These are phyloP conservation scores for Magnusiomyces paraingens DNA, from an alignment of 1,139 yeast genomes.

Conservation along the genomic window DNA sequence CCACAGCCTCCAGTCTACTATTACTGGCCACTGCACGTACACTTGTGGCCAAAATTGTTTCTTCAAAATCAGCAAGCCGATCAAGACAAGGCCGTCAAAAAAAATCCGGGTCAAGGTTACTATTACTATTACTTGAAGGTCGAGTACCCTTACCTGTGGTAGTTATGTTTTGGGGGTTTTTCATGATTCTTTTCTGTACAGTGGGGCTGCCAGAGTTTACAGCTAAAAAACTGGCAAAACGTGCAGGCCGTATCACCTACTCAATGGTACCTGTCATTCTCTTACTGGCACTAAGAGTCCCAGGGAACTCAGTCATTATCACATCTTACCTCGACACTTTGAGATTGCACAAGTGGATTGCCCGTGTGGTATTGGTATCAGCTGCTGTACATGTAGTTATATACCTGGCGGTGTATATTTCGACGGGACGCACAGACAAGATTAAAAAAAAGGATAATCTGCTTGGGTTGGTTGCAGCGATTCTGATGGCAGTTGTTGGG, in stretches of 20 bases:
- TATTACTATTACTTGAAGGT: no score
- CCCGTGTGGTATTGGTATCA: slow-evolving; percentile 52
- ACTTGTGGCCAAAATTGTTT: background rate
- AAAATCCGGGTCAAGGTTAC: no score
- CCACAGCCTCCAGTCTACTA: slow-evolving; percentile 29
- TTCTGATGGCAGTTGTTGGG: slow-evolving; percentile 40
- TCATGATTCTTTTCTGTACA: slow-evolving; percentile 26
- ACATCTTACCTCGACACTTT: slow-evolving; percentile 49
- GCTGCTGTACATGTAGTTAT: slow-evolving; percentile 53
- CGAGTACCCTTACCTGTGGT: slow-evolving; percentile 33
- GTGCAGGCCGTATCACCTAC: slow-evolving; percentile 51
- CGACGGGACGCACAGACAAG: slow-evolving; percentile 37
- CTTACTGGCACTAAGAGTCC: slow-evolving; percentile 42
- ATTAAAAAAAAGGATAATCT: slow-evolving; percentile 45
- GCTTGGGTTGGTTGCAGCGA: slow-evolving; percentile 53
- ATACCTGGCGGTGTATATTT: slow-evolving; percentile 45
- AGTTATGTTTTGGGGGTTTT: slow-evolving; percentile 34
- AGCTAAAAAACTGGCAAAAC: slow-evolving; percentile 25
- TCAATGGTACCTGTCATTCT: slow-evolving; percentile 60
- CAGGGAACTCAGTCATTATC: slow-evolving; percentile 52
- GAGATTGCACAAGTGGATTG: slow-evolving; percentile 72
- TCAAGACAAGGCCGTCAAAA: no score
- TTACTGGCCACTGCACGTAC: background rate
- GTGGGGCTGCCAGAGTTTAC: slow-evolving; percentile 26
- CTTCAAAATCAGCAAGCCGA: slow-evolving; percentile 9